Base-by-base conservation (phyloP, 2,329 filamentous ascomycete genomes). In the Periconia sp. region DNA sequence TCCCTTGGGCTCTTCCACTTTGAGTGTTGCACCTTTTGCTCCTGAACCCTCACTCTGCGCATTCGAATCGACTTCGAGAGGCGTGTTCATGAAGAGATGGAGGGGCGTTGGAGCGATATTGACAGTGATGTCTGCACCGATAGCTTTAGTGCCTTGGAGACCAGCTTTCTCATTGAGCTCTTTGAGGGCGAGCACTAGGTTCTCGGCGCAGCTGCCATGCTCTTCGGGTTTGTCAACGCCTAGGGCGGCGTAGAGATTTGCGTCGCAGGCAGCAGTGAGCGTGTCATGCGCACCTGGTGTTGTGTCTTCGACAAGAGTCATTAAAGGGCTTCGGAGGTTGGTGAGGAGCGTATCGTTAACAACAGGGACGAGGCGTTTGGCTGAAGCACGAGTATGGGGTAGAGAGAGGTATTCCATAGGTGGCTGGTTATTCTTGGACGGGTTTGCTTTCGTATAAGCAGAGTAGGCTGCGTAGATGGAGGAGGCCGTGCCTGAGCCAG, bases 361-460 rank as follows among this genome's bases (percentile, higher is more conserved):
- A 42, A 66, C 63, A 0, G 73, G 74, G 3, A 66, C 56, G 39
- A 77, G 60, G 37, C 73, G 73, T 22, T 72, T 58, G 1, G 70
- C 72, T 1, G 68, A 56, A 4, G 73, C 64, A 25, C 73, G 71
- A 0, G 73, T 72, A 53, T 77, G 75, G 2, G 72, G 63, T 43
- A 77, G 72, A 22, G 70, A 74, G 40, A 78, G 67, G 54, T 71
- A 77, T 46, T 77, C 74, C 73, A 76, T 76, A 6, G 72, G 69
- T 5, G 64, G 60, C 12, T 62, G 66, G 17, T 63, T 54, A 10
- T 60, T 51, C 9, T 62, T 64, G 4, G 64, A 63, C 3, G 66
- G 56, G 28, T 58, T 52, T 7, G 62, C 52, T 8, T 63, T 61
- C 29, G 71, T 70, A 59, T 72, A 78, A 6, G 75, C 75, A n/a